Base-by-base conservation (phyloP, 192 early-diverging fungal genomes). In the Thamnidium elegans region DNA sequence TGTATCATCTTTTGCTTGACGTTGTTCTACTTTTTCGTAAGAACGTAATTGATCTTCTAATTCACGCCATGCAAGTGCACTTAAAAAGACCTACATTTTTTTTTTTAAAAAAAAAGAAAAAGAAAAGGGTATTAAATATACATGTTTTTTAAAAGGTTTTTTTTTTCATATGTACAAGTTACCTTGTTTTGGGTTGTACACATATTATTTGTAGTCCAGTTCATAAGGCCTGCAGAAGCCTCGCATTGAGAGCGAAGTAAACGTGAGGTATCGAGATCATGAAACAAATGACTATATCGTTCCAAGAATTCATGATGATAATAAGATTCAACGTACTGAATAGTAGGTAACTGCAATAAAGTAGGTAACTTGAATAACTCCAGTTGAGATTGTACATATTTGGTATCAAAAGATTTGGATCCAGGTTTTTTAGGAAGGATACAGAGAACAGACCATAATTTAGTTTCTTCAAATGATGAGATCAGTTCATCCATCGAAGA, bases 401-500 rank as follows among this genome's bases (percentile, higher is more conserved):
- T 79, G 6, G 60, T 52, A 69, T 94, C 92, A 62, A 87, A 80
- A 39, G 78, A 74, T 5, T 59, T 59, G 9, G 20, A 44, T 4
- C 39, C 64, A 14, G 63, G 19, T 61, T 85, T 80, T 60, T 90
- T 87, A 1, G 92, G 88, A 20, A 83, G 72, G 11, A 96, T 72
- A 79, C 94, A 94, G 50, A 90, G 73, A 10, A 97, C 78, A 52
- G 87, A 75, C 94, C 95, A 98, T 10, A 87, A 76, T 47, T 84
- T 84, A 42, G 93, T 90, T 59, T 90, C 84, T 26, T 80, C 74
- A 47, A 94, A 79, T 0, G 95, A 89, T 2, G 86, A 80, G 36
- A 90, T 70, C 58, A 98, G 76, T 58, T 95, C 92, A 43, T 91
- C 83, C 3, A 94, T 67, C 4, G 90, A 85, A 31, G 67, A 63